Percentiles rank a stretch among this genome's conserved stretches.
phyloP scores from a whole-genome alignment of 2,329 filamentous ascomycete species.

The Polytolypa hystricis region DNA sequence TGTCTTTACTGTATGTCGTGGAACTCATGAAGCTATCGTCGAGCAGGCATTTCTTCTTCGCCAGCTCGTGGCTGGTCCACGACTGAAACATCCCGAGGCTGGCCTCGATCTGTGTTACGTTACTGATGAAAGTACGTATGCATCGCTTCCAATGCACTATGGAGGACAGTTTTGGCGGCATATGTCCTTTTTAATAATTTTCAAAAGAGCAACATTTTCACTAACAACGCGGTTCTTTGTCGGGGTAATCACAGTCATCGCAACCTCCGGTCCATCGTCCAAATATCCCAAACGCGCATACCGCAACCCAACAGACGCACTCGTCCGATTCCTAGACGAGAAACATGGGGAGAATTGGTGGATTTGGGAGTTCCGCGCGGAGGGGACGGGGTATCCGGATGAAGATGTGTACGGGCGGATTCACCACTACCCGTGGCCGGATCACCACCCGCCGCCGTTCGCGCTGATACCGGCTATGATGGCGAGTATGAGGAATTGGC shows the following conservation, averaged over 20 bases:
- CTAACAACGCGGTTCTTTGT: slow-evolving; percentile 5
- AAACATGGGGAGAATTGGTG: slow-evolving; percentile 79
- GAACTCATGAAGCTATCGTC: too few species aligned
- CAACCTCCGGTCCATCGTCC: slow-evolving; percentile 76
- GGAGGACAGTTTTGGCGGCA: too few species aligned
- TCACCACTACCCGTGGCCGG: slow-evolving; percentile 88
- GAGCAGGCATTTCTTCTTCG: slow-evolving; percentile 62
- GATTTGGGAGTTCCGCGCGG: slow-evolving; percentile 96
- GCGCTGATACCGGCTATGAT: slow-evolving; percentile 77
- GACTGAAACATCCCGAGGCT: slow-evolving; percentile 72
- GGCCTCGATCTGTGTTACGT: slow-evolving; percentile 94
- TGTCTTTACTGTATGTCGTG: too few species aligned
- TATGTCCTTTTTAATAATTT: too few species aligned
- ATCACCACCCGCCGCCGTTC: slow-evolving; percentile 95
- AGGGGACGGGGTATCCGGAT: slow-evolving; percentile 92
- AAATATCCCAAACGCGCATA: slow-evolving; percentile 88
- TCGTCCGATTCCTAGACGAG: slow-evolving; percentile 77
- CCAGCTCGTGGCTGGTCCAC: slow-evolving; percentile 81
- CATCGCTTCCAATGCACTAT: slow-evolving; percentile 24
- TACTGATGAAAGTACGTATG: slow-evolving; percentile 53
- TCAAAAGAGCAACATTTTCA: slow-evolving; percentile 8
- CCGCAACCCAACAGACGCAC: slow-evolving; percentile 77
- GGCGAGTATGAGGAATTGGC: slow-evolving; percentile 86
- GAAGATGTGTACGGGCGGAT: slow-evolving; percentile 75
- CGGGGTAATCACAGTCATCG: slow-evolving; percentile 47